phyloP scores from a whole-genome alignment of 2,329 filamentous ascomycete genomes.

The Venturia aucupariae region DNA sequence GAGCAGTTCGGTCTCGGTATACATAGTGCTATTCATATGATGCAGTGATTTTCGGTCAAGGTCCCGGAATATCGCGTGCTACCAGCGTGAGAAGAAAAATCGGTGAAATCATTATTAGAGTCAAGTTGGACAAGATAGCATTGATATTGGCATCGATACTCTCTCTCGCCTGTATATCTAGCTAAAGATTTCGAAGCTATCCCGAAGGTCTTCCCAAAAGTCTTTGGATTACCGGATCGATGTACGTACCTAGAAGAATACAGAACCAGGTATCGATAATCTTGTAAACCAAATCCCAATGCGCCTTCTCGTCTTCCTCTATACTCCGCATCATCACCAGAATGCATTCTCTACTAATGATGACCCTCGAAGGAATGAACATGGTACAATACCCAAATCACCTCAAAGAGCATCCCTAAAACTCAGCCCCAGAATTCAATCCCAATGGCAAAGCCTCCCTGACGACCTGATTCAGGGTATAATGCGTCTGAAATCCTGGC shows the following conservation, averaged over 20 bases:
- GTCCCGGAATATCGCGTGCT: too few relatives aligned
- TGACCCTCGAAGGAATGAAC: not conserved
- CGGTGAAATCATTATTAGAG: too few relatives aligned
- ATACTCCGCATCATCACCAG: not conserved
- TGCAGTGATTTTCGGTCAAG: too few relatives aligned
- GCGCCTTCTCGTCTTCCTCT: not conserved
- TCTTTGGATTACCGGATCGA: too few relatives aligned
- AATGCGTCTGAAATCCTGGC: constrained; percentile 54
- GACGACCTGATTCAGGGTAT: constrained; percentile 52
- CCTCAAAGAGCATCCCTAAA: not conserved
- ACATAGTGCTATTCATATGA: too few relatives aligned
- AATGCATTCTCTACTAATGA: not conserved
- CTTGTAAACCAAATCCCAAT: not conserved
- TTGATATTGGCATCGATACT: too few relatives aligned
- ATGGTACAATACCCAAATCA: not conserved
- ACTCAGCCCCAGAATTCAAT: not conserved
- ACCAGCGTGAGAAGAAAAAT: too few relatives aligned
- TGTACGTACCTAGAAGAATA: not conserved
- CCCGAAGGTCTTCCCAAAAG: too few relatives aligned
- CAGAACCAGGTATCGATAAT: not conserved
- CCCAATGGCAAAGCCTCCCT: constrained; percentile 45
- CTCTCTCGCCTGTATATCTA: too few relatives aligned
- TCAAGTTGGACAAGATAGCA: too few relatives aligned
- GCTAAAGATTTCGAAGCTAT: too few relatives aligned
- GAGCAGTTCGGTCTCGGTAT: too few relatives aligned